Evolutionary conservation across 2,329 filamentous ascomycete genomes (phyloP).

Genomic region (Fusarium longipes): DNA sequence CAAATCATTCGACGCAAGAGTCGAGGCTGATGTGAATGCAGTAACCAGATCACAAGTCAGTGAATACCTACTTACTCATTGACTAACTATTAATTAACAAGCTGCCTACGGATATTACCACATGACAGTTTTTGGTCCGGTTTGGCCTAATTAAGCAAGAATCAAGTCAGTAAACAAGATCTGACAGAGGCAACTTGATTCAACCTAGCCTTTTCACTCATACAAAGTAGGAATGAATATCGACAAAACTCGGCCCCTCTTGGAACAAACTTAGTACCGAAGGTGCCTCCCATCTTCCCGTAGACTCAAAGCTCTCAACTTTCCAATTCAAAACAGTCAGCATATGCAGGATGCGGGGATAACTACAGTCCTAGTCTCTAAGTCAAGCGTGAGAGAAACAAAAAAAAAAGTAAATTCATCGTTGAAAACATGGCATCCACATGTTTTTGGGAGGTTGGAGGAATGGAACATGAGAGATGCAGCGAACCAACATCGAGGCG

Average conservation of each 20-base stretch:
- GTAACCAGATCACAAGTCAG: conserved; percentile 1
- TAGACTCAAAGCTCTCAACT: neutral
- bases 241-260: neutral
- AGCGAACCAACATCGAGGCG: conserved; percentile 25
- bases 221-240: neutral
- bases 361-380: neutral
- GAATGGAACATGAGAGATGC: conserved; percentile 28
- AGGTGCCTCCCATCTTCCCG: neutral
- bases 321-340: neutral
- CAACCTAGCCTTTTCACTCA: neutral
- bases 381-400: conserved; percentile 13
- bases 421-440: conserved; percentile 30
- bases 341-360: neutral
- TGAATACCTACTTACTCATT: neutral
- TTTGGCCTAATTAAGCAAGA: neutral
- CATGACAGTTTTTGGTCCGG: neutral
- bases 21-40: conserved; percentile 5
- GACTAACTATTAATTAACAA: neutral
- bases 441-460: conserved; percentile 15
- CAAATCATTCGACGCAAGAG: conserved; percentile 14
- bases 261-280: conserved; percentile 7
- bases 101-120: neutral
- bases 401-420: conserved; percentile 8
- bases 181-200: conserved; percentile 1
- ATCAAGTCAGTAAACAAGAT: neutral